phyloP scores from a whole-genome alignment of 73 alveolate genomes.

The Tetrahymena borealis region DNA sequence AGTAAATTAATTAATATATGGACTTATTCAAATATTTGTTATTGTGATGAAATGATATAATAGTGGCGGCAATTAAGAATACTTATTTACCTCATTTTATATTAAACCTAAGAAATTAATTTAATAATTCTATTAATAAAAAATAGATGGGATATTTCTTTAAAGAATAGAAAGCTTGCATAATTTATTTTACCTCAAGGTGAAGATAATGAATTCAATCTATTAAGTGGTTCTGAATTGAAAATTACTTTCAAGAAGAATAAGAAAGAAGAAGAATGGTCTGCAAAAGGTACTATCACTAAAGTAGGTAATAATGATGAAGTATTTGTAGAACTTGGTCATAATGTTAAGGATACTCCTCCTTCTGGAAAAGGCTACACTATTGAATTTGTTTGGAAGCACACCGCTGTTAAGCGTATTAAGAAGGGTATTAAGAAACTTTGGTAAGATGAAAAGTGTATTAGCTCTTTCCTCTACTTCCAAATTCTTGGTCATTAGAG shows the following conservation, averaged over 20 bases:
- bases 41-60: no score
- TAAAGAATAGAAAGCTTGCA: conserved; percentile 29
- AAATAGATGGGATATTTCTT: conserved; percentile 36
- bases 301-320: conserved; percentile 91
- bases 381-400: conserved; percentile 97
- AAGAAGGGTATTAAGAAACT: conserved; percentile 76
- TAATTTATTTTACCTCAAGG: conserved; percentile 17
- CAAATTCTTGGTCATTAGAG: conserved; percentile 85
- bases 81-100: conserved; percentile 8
- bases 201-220: conserved; percentile 34
- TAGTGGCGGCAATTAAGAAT: background rate
- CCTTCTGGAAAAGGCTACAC: conserved; percentile 72
- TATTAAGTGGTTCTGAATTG: conserved; percentile 20
- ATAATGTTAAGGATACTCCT: conserved; percentile 58
- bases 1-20: no score
- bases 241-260: conserved; percentile 1
- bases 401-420: conserved; percentile 98
- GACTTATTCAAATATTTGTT: no score
- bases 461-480: conserved; percentile 71
- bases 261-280: conserved; percentile 37
- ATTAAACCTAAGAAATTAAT: conserved; percentile 18
- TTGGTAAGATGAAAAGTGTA: conserved; percentile 74
- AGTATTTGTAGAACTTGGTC: conserved; percentile 76
- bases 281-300: conserved; percentile 85
- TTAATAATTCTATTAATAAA: background rate